Conservation (phyloP, 768 basidiomycete species). For the Rhodotorula kratochvilovae region DNA sequence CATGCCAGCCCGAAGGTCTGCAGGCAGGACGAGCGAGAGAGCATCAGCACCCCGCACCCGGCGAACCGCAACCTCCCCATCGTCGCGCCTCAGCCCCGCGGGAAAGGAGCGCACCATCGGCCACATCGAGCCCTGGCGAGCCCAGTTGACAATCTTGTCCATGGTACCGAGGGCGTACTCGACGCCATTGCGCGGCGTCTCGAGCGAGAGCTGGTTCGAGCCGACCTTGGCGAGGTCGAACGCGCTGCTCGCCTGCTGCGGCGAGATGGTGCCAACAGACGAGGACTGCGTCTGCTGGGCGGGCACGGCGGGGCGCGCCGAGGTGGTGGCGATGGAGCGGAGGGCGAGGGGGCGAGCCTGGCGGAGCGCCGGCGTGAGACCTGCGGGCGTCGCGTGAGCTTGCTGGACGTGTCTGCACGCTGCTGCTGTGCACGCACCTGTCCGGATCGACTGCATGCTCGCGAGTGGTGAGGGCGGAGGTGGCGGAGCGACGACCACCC, state of each 20-base stretch:
- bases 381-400: background rate
- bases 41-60: background rate
- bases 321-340: constrained; percentile 30
- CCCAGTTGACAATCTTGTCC: constrained; percentile 98
- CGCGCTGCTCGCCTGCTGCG: constrained; percentile 16
- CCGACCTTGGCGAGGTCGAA: constrained; percentile 35
- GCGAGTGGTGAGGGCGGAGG: too few species aligned
- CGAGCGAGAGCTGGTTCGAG: constrained; percentile 51
- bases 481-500: too few species aligned
- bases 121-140: constrained; percentile 96
- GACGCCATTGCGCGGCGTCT: constrained; percentile 86
- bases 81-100: background rate
- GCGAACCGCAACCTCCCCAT: background rate
- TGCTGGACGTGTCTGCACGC: background rate
- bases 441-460: constrained; percentile 30
- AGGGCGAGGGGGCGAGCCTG: constrained; percentile 19
- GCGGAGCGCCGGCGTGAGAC: constrained; percentile 29
- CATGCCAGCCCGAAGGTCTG: constrained; percentile 75
- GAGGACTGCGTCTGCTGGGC: constrained; percentile 1
- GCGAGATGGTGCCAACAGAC: background rate
- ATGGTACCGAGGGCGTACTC: constrained; percentile 95
- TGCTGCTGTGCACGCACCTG: background rate
- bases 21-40: background rate
- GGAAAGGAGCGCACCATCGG: constrained; percentile 77
- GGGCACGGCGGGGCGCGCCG: constrained; percentile 8